These are phyloP conservation scores for Nemania serpens DNA, from an alignment of 2,329 filamentous ascomycete genomes.

Conservation along the genomic window DNA sequence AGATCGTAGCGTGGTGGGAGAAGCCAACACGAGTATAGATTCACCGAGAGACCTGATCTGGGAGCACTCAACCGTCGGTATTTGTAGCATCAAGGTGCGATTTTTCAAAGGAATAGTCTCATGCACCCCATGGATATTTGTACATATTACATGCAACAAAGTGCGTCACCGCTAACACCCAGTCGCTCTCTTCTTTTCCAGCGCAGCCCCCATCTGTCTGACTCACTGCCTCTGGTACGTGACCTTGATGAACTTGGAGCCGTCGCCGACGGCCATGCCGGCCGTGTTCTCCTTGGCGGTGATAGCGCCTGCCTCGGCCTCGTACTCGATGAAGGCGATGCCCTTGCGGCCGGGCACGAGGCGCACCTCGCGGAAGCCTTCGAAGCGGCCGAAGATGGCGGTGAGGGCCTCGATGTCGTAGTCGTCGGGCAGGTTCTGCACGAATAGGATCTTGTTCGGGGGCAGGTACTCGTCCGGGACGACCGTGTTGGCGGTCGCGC, in stretches of 20 bases:
- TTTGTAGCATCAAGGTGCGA: too few species aligned
- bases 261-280: constrained; percentile 77
- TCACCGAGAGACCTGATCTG: too few species aligned
- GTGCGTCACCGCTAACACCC: too few species aligned
- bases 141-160: too few species aligned
- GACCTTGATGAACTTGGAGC: constrained; percentile 82
- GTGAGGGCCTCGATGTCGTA: constrained; percentile 81
- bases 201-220: neutral
- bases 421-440: constrained; percentile 89
- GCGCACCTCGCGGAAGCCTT: constrained; percentile 92
- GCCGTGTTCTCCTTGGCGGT: constrained; percentile 92
- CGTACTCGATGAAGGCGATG: constrained; percentile 97
- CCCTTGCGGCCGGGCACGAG: constrained; percentile 83
- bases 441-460: constrained; percentile 94
- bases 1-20: too few species aligned
- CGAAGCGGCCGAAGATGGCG: constrained; percentile 83
- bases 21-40: too few species aligned
- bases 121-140: too few species aligned
- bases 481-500: constrained; percentile 68
- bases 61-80: too few species aligned
- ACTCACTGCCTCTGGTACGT: constrained; percentile 87
- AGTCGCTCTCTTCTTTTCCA: neutral
- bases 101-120: too few species aligned
- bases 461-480: constrained; percentile 98
- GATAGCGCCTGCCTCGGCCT: constrained; percentile 85